phyloP scores from a whole-genome alignment of 495 filamentous ascomycete genomes.

The Tuber umbilicatum region DNA sequence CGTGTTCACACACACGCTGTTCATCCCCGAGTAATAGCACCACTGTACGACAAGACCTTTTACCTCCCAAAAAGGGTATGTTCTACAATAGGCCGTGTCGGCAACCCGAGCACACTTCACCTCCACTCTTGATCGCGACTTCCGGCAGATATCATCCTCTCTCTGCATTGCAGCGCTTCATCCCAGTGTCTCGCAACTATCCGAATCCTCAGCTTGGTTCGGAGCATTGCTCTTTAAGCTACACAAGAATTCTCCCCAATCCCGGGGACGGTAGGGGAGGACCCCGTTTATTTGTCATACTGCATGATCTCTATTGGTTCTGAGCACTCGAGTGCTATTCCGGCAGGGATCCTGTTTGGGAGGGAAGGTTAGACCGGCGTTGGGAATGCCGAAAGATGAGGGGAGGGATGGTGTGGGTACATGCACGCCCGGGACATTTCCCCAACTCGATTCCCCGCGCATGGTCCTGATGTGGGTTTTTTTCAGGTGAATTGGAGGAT shows the following conservation, averaged over 20 bases:
- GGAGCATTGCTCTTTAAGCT: neutral
- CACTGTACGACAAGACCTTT: neutral
- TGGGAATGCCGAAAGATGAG: neutral
- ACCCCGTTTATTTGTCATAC: neutral
- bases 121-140: neutral
- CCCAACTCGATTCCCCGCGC: neutral
- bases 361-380: neutral
- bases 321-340: neutral
- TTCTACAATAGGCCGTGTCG: neutral
- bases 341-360: neutral
- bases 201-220: neutral
- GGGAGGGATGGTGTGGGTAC: neutral
- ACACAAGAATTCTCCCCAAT: neutral
- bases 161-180: neutral
- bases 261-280: neutral
- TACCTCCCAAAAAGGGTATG: neutral
- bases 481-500: neutral
- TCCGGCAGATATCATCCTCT: neutral
- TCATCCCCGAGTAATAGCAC: too few relatives aligned
- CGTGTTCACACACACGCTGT: too few relatives aligned
- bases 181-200: neutral
- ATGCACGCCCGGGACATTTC: neutral
- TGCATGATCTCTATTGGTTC: neutral
- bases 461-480: neutral
- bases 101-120: neutral